Percentiles rank a stretch among this genome's conserved stretches.
Evolutionary conservation across 768 basidiomycete species (phyloP).

Genomic region (Auricularia sp.): DNA sequence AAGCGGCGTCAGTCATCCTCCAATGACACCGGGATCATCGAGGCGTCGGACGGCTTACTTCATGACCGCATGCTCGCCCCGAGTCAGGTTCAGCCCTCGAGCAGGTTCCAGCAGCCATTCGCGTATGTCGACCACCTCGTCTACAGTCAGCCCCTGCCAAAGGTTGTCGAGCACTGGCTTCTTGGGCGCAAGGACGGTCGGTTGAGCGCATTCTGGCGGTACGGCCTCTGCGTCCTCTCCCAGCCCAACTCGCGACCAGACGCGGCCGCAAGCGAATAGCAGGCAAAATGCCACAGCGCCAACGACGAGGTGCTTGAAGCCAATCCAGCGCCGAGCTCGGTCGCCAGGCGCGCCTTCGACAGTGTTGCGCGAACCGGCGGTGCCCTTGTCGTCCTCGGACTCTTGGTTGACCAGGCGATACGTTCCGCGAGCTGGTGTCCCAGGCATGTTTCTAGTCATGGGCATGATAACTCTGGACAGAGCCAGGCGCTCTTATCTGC

Average conservation of each 20-base stretch:
- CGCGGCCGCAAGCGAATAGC: neutral
- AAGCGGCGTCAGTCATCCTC: neutral
- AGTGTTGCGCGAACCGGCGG: neutral
- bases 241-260: neutral
- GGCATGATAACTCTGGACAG: too few species aligned
- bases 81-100: slow-evolving; percentile 40
- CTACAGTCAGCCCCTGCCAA: slow-evolving; percentile 40
- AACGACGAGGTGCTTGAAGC: neutral
- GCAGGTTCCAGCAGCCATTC: slow-evolving; percentile 36
- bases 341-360: neutral
- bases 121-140: slow-evolving; percentile 33
- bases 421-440: neutral
- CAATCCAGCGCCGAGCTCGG: neutral
- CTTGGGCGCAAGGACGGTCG: neutral
- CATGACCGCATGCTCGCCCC: slow-evolving; percentile 16
- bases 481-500: too few species aligned
- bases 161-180: slow-evolving; percentile 23
- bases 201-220: neutral
- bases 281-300: too few species aligned
- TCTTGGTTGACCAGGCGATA: neutral
- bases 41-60: slow-evolving; percentile 9
- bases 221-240: neutral
- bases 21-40: neutral
- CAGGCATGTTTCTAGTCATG: too few species aligned
- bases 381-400: neutral